Evolutionary conservation across 2,329 filamentous ascomycete genomes (phyloP).

Genomic region (Microdochium trichocladiopsis): DNA sequence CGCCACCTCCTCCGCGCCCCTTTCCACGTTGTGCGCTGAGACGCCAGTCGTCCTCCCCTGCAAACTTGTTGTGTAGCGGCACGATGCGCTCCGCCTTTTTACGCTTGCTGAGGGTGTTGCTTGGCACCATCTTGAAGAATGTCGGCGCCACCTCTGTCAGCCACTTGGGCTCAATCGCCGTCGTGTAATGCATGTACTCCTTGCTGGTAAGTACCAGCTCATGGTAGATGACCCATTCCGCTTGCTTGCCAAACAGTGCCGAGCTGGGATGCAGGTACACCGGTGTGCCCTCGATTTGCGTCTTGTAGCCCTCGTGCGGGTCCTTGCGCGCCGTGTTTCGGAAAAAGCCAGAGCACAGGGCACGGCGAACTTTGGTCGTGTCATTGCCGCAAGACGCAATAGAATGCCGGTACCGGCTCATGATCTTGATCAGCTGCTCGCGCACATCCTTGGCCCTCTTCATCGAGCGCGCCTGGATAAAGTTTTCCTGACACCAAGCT

Average conservation of each 20-base stretch:
- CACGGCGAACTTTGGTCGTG: constrained; percentile 80
- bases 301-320: constrained; percentile 95
- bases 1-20: constrained; percentile 74
- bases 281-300: constrained; percentile 87
- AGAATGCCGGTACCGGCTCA: constrained; percentile 81
- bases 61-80: constrained; percentile 89
- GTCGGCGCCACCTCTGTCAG: constrained; percentile 95
- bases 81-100: constrained; percentile 94
- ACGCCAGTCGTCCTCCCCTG: constrained; percentile 90
- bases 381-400: constrained; percentile 81
- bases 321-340: constrained; percentile 92
- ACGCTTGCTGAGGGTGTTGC: constrained; percentile 78
- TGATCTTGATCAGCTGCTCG: constrained; percentile 86
- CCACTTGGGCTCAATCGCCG: constrained; percentile 87
- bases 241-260: constrained; percentile 88
- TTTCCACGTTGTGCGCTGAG: constrained; percentile 80
- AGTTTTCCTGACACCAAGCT: constrained; percentile 97
- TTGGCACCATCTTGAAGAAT: constrained; percentile 95
- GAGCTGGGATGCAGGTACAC: constrained; percentile 92
- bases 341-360: constrained; percentile 92
- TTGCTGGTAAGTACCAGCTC: constrained; percentile 86
- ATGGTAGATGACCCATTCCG: constrained; percentile 95
- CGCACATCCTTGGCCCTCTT: constrained; percentile 85
- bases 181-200: constrained; percentile 97
- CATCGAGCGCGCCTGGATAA: constrained; percentile 88